A percentile compares a stretch with the other conserved stretches of the same genome.
Conservation (phyloP, 352 stramenopile species). For the Discostella stelligera region DNA sequence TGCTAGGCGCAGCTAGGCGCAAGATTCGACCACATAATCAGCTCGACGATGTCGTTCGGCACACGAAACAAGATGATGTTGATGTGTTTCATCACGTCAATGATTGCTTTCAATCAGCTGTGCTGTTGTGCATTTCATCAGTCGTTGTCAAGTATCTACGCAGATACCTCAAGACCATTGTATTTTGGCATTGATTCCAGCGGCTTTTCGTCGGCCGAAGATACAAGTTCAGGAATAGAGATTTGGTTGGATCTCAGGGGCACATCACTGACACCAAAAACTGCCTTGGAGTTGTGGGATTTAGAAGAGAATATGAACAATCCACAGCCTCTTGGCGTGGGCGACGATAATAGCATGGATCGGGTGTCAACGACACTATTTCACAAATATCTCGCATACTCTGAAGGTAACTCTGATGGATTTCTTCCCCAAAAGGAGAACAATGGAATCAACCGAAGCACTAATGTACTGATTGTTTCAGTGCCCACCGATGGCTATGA, state of each 20-base stretch:
- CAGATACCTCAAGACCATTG: not conserved
- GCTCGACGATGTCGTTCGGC: not conserved
- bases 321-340: not conserved
- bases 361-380: not conserved
- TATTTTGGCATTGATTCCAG: not conserved
- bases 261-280: conserved; percentile 33
- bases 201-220: not conserved
- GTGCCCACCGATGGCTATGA: conserved; percentile 4
- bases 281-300: conserved; percentile 38
- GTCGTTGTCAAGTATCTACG: not conserved
- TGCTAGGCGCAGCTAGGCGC: not conserved
- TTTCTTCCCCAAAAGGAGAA: not conserved
- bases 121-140: not conserved
- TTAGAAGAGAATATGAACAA: conserved; percentile 14
- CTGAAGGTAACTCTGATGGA: not conserved
- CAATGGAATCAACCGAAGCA: conserved; percentile 1
- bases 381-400: conserved; percentile 22
- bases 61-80: not conserved
- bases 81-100: not conserved
- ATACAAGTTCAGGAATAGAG: conserved; percentile 9
- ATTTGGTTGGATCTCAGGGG: conserved; percentile 47
- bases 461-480: conserved; percentile 10
- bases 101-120: not conserved
- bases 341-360: not conserved
- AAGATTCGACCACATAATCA: not conserved